These are phyloP conservation scores for Neocucurbitaria cava DNA, from an alignment of 2,329 filamentous ascomycete species.

Conservation along the genomic window DNA sequence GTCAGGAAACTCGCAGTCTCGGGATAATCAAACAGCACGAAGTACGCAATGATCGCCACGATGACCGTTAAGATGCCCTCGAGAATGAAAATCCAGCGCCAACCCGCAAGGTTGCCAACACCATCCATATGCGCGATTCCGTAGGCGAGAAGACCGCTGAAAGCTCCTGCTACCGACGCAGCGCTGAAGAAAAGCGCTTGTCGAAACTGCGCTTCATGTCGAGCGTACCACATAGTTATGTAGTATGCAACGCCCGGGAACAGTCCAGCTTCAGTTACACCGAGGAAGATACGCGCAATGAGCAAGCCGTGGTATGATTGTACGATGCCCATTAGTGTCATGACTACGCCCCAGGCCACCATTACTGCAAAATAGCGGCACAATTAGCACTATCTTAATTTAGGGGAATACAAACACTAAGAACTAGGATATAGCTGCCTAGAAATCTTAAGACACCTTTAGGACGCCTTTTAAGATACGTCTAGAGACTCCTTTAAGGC, in stretches of 20 bases:
- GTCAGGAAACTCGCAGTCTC: conserved; percentile 65
- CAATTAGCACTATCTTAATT: too few relatives aligned
- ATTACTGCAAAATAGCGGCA: too few relatives aligned
- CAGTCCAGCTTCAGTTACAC: conserved; percentile 44
- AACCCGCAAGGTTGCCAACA: conserved; percentile 50
- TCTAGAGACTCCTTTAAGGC: too few relatives aligned
- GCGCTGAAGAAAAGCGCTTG: conserved; percentile 67
- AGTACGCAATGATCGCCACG: conserved; percentile 49
- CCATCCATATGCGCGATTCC: conserved; percentile 68
- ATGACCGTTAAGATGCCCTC: conserved; percentile 46
- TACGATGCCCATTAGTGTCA: conserved; percentile 59
- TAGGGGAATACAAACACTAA: too few relatives aligned
- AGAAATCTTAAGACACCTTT: too few relatives aligned
- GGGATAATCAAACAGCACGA: conserved; percentile 69
- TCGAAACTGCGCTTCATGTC: conserved; percentile 64
- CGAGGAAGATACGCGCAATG: conserved; percentile 56
- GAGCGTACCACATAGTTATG: conserved; percentile 55
- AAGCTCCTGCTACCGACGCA: conserved; percentile 64
- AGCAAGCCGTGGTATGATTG: conserved; percentile 55
- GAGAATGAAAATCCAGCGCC: conserved; percentile 47
- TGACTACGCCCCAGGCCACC: conserved; percentile 57
- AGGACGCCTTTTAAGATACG: too few relatives aligned
- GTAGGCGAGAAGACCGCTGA: conserved; percentile 65
- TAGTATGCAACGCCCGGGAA: conserved; percentile 27
- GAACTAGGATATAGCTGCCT: too few relatives aligned